Conservation (phyloP, 2,329 filamentous ascomycete species). For the Tricladium varicosporioides region DNA sequence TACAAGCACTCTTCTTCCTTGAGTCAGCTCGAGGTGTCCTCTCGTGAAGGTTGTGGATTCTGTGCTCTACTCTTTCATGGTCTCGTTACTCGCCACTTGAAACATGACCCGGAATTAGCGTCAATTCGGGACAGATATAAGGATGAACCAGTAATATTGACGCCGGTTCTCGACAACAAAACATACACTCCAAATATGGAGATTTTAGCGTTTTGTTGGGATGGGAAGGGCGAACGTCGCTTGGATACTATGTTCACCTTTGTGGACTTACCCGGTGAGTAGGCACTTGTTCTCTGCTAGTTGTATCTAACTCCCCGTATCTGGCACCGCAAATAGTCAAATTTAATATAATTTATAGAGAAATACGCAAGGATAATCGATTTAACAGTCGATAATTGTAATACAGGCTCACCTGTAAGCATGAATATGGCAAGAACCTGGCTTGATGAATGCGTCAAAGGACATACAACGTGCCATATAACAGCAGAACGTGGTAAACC, state of each 20-base stretch:
- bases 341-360: not conserved
- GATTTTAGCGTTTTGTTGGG: not conserved
- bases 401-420: not conserved
- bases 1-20: not conserved
- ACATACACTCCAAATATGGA: not conserved
- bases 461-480: not conserved
- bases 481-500: not conserved
- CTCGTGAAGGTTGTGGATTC: not conserved
- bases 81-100: not conserved
- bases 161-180: not conserved
- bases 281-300: too few species aligned
- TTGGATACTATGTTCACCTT: not conserved
- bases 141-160: not conserved
- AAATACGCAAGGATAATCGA: not conserved
- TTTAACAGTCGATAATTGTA: not conserved
- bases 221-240: not conserved
- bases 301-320: not conserved
- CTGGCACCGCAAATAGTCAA: not conserved
- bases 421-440: not conserved
- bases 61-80: not conserved
- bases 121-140: not conserved
- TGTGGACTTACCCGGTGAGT: not conserved
- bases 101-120: not conserved
- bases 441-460: not conserved
- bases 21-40: not conserved